phyloP scores from a whole-genome alignment of 768 basidiomycete genomes.

The Cystofilobasidium macerans region DNA sequence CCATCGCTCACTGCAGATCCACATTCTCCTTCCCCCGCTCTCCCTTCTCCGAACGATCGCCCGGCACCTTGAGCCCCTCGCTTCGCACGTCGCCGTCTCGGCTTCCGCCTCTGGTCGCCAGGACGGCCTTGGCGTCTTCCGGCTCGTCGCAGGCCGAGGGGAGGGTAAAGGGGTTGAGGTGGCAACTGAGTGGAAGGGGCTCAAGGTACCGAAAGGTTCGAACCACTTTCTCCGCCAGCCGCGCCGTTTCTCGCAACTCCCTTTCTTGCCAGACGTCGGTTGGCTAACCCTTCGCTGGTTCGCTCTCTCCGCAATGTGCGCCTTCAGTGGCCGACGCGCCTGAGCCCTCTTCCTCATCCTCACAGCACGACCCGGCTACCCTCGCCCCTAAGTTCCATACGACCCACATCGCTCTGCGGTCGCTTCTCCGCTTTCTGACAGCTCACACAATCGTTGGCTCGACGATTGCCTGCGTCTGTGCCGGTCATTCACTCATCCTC shows the following conservation, averaged over 20 bases:
- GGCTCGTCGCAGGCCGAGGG: slow-evolving; percentile 54
- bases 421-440: slow-evolving; percentile 69
- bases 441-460: slow-evolving; percentile 69
- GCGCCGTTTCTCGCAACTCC: background rate
- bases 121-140: too few relatives aligned
- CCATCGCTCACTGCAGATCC: slow-evolving; percentile 47
- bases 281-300: too few relatives aligned
- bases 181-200: slow-evolving; percentile 68
- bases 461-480: slow-evolving; percentile 76
- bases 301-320: slow-evolving; percentile 9
- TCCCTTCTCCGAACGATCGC: slow-evolving; percentile 66
- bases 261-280: too few relatives aligned
- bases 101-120: slow-evolving; percentile 60
- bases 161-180: slow-evolving; percentile 46
- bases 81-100: slow-evolving; percentile 55
- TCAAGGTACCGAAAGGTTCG: slow-evolving; percentile 48
- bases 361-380: slow-evolving; percentile 25
- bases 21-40: slow-evolving; percentile 64
- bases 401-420: slow-evolving; percentile 59
- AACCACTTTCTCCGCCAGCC: background rate
- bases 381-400: slow-evolving; percentile 45
- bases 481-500: slow-evolving; percentile 69
- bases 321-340: slow-evolving; percentile 11
- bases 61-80: slow-evolving; percentile 60
- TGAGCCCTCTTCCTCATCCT: background rate